These are phyloP conservation scores for Ophiostoma angusticollis DNA, from an alignment of 2,329 filamentous ascomycete genomes.

Conservation along the genomic window DNA sequence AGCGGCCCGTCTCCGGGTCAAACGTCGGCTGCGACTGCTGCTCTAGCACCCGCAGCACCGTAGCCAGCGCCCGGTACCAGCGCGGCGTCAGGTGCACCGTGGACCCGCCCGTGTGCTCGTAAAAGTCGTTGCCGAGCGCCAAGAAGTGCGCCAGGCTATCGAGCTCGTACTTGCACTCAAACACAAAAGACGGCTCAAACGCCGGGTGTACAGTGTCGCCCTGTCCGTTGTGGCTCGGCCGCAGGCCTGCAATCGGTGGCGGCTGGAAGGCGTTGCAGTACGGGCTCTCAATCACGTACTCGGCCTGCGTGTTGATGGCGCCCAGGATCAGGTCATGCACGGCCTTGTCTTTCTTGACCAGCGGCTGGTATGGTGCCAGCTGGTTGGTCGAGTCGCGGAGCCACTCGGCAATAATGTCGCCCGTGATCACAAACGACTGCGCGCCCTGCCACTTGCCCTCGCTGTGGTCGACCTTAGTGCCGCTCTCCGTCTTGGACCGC, in stretches of 20 bases:
- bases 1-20: slow-evolving; percentile 49
- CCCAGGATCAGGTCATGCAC: slow-evolving; percentile 43
- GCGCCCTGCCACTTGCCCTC: slow-evolving; percentile 64
- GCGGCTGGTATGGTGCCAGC: slow-evolving; percentile 72
- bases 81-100: slow-evolving; percentile 64
- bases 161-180: slow-evolving; percentile 98
- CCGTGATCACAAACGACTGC: slow-evolving; percentile 86
- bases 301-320: slow-evolving; percentile 46
- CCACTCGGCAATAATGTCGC: slow-evolving; percentile 90
- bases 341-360: slow-evolving; percentile 68
- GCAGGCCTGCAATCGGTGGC: slow-evolving; percentile 66
- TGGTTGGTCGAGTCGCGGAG: slow-evolving; percentile 86
- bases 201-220: slow-evolving; percentile 72
- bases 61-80: slow-evolving; percentile 69
- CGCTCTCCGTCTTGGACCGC: slow-evolving; percentile 23
- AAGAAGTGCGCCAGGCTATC: slow-evolving; percentile 92
- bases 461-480: slow-evolving; percentile 28
- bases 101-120: slow-evolving; percentile 58
- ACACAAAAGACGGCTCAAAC: slow-evolving; percentile 76
- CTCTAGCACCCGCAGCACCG: slow-evolving; percentile 58
- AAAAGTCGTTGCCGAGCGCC: slow-evolving; percentile 72
- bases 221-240: slow-evolving; percentile 62
- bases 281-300: slow-evolving; percentile 86
- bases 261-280: slow-evolving; percentile 99
- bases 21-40: slow-evolving; percentile 77